Evolutionary conservation across 306 rosid species (phyloP), one percentile per base, ranked within the genome.

Genomic region (Ziziphus jujuba): DNA sequence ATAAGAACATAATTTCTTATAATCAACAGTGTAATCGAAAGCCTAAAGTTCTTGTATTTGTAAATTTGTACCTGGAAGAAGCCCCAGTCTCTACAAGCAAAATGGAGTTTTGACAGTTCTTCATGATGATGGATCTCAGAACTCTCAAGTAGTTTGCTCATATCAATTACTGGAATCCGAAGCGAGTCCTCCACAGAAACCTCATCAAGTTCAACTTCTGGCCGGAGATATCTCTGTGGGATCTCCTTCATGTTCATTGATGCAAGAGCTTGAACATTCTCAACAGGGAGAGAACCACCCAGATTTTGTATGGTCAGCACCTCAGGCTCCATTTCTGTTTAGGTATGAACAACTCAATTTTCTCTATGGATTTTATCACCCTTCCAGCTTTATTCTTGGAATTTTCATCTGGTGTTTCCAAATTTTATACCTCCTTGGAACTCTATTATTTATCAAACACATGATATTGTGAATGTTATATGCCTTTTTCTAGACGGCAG

Each of bases 201-300:
- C 28, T 63, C 56, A 10, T 69, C 71, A 23, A 34, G 19, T 53
- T 69, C 62, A 31, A 13, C 21, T 44, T 67, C 69, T 0, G 67
- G 67, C 38, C 51, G 50, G 53, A 76, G 66, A 58, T 63, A 56
- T 11, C 31, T 55, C 13, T 31, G 40, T 7, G 67, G 80, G 31
- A 76, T 76, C 20, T 56, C 67, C 56, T 24, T 44, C 56, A 38
- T 49, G 65, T 50, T 63, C 17, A 19, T 63, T 19, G 80, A 76
- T 56, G 80, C 80, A 22, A 76, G 75, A 33, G 55, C 67, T 71
- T 71, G 64, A 28, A 76, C 72, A 40, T 77, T 71, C 33, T 58
- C 60, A 33, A 71, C 77, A 2, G 72, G 63, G 50, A 65, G 77
- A 71, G 60, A 33, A 25, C 64, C 75, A 6, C 72, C 68, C 48